These are phyloP conservation scores for Emmonsia crescens DNA, from an alignment of 2,329 filamentous ascomycete genomes.

Conservation along the genomic window DNA sequence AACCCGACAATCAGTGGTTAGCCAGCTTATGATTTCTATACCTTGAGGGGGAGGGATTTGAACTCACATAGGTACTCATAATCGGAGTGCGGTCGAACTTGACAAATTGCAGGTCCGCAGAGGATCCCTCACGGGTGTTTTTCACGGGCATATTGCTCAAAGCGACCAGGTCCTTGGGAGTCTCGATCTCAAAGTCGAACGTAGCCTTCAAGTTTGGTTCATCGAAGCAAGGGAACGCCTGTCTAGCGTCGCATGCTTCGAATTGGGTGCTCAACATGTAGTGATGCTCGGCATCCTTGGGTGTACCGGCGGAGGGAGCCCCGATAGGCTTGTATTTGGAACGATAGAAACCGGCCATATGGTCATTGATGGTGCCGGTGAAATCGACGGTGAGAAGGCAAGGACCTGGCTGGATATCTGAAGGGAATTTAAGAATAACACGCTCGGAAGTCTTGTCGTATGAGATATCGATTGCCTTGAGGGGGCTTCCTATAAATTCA, in stretches of 20 bases:
- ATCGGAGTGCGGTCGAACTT: constrained; percentile 73
- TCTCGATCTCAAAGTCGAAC: constrained; percentile 86
- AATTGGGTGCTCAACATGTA: constrained; percentile 93
- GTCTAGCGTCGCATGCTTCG: constrained; percentile 86
- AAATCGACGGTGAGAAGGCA: constrained; percentile 65
- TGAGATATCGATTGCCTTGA: constrained; percentile 53
- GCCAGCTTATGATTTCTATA: not conserved
- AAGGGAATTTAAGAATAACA: constrained; percentile 63
- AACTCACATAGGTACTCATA: constrained; percentile 69
- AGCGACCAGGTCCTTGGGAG: constrained; percentile 77
- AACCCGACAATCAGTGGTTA: constrained; percentile 15
- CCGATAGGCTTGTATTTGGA: constrained; percentile 81
- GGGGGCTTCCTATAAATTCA: not conserved
- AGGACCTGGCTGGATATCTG: constrained; percentile 56
- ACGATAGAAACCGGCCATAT: constrained; percentile 88
- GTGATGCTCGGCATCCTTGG: constrained; percentile 54
- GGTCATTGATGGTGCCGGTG: constrained; percentile 72
- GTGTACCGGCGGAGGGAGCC: constrained; percentile 63
- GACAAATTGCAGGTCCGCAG: constrained; percentile 53
- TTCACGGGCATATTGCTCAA: constrained; percentile 95
- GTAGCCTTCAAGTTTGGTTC: constrained; percentile 95
- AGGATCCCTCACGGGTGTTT: constrained; percentile 56
- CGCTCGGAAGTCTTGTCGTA: constrained; percentile 81
- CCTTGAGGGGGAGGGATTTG: not conserved
- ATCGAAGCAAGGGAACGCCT: constrained; percentile 96